phyloP scores from a whole-genome alignment of 108 stramenopile genomes.

The Cyclotella sp. region DNA sequence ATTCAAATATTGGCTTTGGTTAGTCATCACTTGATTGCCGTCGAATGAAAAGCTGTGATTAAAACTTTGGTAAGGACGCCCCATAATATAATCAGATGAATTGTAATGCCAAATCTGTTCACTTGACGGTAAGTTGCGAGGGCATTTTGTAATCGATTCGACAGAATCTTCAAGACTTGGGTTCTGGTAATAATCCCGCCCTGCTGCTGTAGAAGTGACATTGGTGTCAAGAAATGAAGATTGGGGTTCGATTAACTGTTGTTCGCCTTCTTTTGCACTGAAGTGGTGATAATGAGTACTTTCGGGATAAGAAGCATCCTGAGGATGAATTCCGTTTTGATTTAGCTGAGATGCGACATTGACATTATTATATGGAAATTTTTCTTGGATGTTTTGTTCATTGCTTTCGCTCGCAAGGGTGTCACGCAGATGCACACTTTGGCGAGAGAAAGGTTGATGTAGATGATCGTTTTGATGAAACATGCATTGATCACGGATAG shows the following conservation, averaged over 20 bases:
- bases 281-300: background rate
- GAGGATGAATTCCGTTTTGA: background rate
- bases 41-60: background rate
- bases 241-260: background rate
- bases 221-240: background rate
- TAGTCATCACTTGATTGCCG: background rate
- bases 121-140: slow-evolving; percentile 35
- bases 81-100: background rate
- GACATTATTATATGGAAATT: background rate
- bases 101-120: slow-evolving; percentile 37
- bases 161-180: slow-evolving; percentile 6
- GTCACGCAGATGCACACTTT: background rate
- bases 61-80: background rate
- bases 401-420: background rate
- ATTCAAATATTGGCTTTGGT: too few relatives aligned
- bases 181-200: background rate
- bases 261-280: background rate
- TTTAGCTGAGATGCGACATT: background rate
- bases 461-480: too few relatives aligned
- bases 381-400: background rate
- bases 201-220: background rate
- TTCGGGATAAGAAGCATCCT: background rate
- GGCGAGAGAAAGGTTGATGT: too few relatives aligned
- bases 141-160: slow-evolving; percentile 34
- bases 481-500: too few relatives aligned